A percentile compares a stretch with the other conserved stretches of the same genome.
Evolutionary conservation across 768 basidiomycete genomes (phyloP).

Genomic region (Leccinum arenicola): DNA sequence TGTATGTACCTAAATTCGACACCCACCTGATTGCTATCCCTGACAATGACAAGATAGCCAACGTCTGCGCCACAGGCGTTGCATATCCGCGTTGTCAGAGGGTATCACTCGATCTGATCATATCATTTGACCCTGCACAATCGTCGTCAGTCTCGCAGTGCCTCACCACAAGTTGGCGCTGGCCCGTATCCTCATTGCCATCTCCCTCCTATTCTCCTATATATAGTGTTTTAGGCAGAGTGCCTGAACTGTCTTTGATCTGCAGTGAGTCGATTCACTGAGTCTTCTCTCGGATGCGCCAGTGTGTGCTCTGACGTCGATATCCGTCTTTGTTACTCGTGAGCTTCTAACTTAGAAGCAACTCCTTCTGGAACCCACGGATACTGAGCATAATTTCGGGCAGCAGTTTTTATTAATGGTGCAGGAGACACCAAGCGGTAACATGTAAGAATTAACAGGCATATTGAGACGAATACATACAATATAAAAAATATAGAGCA

Average conservation of each 20-base stretch:
- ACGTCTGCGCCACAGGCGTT: conserved; percentile 1
- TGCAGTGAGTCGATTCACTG: not conserved
- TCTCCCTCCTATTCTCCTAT: not conserved
- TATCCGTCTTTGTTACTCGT: not conserved
- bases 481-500: not conserved
- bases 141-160: conserved; percentile 4
- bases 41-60: conserved; percentile 4
- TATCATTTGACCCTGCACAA: conserved; percentile 21
- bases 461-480: not conserved
- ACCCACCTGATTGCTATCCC: not conserved
- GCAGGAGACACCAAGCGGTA: not conserved
- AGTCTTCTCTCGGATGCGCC: not conserved
- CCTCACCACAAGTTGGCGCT: conserved; percentile 3
- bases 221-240: not conserved
- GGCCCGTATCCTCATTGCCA: conserved; percentile 2
- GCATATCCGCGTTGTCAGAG: conserved; percentile 14
- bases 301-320: conserved; percentile 3
- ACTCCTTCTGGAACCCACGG: not conserved
- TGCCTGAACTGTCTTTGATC: not conserved
- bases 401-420: not conserved
- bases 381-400: not conserved
- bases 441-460: not conserved
- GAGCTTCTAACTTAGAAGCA: not conserved
- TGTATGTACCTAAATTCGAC: conserved; percentile 9
- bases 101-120: conserved; percentile 14